Evolutionary conservation across 768 basidiomycete species (phyloP).

Genomic region (Thelephora ganbajun): DNA sequence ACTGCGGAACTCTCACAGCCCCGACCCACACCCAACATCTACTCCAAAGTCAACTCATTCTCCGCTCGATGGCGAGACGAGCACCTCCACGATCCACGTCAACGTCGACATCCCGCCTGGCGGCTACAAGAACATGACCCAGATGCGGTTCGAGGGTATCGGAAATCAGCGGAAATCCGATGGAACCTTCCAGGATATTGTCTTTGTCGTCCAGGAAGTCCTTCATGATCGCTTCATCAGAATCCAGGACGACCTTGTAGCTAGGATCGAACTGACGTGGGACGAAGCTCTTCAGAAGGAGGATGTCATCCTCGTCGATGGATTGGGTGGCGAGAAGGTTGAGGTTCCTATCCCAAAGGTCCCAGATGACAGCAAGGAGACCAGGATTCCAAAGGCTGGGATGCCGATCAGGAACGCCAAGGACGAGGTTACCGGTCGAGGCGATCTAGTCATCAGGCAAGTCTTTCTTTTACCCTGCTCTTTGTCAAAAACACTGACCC

Average conservation of each 20-base stretch:
- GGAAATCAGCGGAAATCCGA: conserved; percentile 47
- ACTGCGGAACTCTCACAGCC: conserved; percentile 14
- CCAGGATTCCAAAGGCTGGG: conserved; percentile 44
- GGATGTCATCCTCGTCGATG: conserved; percentile 35
- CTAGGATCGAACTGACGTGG: conserved; percentile 45
- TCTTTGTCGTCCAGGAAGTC: conserved; percentile 49
- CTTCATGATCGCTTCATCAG: conserved; percentile 44
- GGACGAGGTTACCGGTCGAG: conserved; percentile 37
- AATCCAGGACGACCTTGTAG: conserved; percentile 39
- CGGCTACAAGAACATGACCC: conserved; percentile 39
- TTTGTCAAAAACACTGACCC: conserved; percentile 1
- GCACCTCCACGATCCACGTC: conserved; percentile 39
- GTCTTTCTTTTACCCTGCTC: conserved; percentile 12
- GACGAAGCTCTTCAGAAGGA: conserved; percentile 33
- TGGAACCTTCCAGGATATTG: conserved; percentile 47
- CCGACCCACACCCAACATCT: background rate
- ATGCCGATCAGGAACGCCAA: conserved; percentile 46
- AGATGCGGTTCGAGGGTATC: conserved; percentile 43
- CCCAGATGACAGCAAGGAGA: conserved; percentile 31
- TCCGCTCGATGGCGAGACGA: conserved; percentile 18
- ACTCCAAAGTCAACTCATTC: background rate
- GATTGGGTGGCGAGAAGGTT: conserved; percentile 44
- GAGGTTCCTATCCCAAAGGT: conserved; percentile 38
- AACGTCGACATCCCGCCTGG: conserved; percentile 49
- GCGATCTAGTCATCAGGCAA: conserved; percentile 52